Conservation (phyloP, 2,329 filamentous ascomycete species). For the Sporothrix dimorphospora region DNA sequence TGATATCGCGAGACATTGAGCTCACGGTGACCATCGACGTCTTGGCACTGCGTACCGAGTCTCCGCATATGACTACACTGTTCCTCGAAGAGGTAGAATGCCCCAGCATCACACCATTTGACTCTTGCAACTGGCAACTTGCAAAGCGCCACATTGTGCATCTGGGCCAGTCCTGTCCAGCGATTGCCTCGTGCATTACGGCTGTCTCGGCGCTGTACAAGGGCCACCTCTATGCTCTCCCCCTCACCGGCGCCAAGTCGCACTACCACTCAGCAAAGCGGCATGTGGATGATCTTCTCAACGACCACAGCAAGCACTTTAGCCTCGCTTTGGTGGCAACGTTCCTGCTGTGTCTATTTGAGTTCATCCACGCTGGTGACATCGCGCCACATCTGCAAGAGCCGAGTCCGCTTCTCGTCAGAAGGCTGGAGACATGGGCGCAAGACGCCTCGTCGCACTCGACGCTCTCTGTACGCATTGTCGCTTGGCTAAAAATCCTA, state of each 20-base stretch:
- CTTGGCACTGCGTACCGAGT: conserved; percentile 4
- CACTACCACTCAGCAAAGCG: neutral
- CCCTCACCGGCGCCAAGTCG: neutral
- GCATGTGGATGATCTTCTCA: neutral
- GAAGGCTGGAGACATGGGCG: conserved; percentile 9
- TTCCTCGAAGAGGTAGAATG: conserved; percentile 19
- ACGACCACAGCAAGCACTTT: neutral
- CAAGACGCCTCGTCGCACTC: neutral
- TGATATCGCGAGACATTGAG: conserved; percentile 21
- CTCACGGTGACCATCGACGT: conserved; percentile 20
- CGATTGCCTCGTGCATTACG: neutral
- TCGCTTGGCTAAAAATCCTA: neutral
- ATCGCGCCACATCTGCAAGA: neutral
- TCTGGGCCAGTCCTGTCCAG: neutral
- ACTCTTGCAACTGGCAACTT: conserved; percentile 14
- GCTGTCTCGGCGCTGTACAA: conserved; percentile 3
- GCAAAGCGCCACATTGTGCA: conserved; percentile 14
- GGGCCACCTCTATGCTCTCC: neutral
- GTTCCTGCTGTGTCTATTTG: conserved; percentile 7
- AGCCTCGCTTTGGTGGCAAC: neutral
- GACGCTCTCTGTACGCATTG: neutral
- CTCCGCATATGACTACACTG: neutral
- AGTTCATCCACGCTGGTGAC: neutral
- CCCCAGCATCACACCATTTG: conserved; percentile 16
- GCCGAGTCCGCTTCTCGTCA: neutral